phyloP scores from a whole-genome alignment of 2,329 filamentous ascomycete genomes.

The Colletotrichum trifolii region DNA sequence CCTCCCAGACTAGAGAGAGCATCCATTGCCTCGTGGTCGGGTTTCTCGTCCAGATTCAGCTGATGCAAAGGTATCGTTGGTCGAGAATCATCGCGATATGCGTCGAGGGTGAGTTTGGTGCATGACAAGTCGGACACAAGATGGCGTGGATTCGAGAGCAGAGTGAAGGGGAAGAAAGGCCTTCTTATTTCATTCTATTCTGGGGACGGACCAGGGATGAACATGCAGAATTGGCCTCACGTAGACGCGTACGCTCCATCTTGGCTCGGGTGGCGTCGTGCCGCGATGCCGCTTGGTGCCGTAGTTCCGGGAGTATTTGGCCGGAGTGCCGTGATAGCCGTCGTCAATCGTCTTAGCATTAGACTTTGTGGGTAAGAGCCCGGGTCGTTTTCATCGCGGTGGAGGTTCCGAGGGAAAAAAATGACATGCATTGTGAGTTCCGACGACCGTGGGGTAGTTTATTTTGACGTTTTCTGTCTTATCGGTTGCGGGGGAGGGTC shows the following conservation, averaged over 20 bases:
- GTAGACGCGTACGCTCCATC: conserved; percentile 14
- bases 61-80: too few relatives aligned
- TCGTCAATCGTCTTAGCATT: conserved; percentile 10
- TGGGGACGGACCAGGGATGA: conserved; percentile 3
- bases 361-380: conserved; percentile 12
- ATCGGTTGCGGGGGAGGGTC: conserved; percentile 1
- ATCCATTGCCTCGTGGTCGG: too few relatives aligned
- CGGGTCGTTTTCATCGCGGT: neutral
- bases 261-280: conserved; percentile 28
- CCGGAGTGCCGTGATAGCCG: conserved; percentile 28
- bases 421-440: conserved; percentile 9
- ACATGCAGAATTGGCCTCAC: conserved; percentile 6
- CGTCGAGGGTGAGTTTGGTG: too few relatives aligned
- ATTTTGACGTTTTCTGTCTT: conserved; percentile 17
- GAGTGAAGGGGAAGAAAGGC: neutral
- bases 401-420: neutral
- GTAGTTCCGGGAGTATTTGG: conserved; percentile 8
- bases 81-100: too few relatives aligned
- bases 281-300: conserved; percentile 16
- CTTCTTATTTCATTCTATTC: neutral
- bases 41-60: too few relatives aligned
- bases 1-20: too few relatives aligned
- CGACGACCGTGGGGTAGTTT: neutral
- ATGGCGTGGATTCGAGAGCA: too few relatives aligned
- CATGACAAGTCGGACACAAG: too few relatives aligned